Base-by-base conservation (phyloP, 305 asterid genomes). In the Euphrasia arctica region DNA sequence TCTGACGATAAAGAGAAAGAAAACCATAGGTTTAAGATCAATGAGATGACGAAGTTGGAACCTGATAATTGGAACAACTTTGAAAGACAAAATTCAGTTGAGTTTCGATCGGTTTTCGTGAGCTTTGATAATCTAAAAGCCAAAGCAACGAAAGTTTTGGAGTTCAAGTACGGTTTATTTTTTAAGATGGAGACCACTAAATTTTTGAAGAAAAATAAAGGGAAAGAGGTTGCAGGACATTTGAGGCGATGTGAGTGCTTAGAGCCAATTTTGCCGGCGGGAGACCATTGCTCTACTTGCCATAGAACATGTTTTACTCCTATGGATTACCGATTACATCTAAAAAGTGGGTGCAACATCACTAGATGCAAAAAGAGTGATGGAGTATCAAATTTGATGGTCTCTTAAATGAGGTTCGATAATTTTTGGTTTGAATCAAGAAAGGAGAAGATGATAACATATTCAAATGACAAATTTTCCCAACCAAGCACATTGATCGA, bases 271-370 rank as follows among this genome's bases (percentile, higher is more conserved):
- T 56, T 12, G 43, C 61, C 42, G 1, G 1, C 22, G n/a, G 42
- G 42, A 28, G 9, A 56, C 1, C 61, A 56, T 29, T 56, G 43
- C 14, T 39, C 0, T 29, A 4, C 61, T 9, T 56, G 61, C 22
- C 61, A 63, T 13, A 42, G 3, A 22, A 54, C 69, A 13, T 69
- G 25, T 48, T 62, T 42, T 41, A 54, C 39, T 22, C 9, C 58
- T 8, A 48, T 42, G 42, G 69, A 62, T 3, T 29, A 28, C 4
- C 5, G 29, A 27, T 18, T 31, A n/a, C 67, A 68, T 60, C 8
- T 25, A 6, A 25, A 25, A 11, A 32, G 48, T 4, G 41, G 28
- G 4, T 60, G 73, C 49, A 43, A 7, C 48, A 9, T 31, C 29
- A 31, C 4, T 45, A n/a, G 18, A 5, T 4, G n/a, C 18, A 3